Base-by-base conservation (phyloP, 768 basidiomycete species). In the Lactarius pseudohatsudake region DNA sequence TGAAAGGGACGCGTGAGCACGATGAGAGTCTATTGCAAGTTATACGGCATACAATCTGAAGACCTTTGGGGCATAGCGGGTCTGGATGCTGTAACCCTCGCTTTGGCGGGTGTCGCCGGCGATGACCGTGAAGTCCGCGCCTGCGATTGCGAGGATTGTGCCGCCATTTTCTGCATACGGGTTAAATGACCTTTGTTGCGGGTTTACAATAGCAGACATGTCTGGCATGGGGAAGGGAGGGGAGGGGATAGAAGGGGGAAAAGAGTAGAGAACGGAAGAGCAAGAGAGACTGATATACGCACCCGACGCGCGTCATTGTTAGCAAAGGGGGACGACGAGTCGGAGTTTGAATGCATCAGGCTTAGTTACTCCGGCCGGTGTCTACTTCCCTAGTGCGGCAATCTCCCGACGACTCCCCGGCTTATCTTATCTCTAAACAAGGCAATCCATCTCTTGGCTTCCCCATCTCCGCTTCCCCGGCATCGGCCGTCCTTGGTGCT, bases 61-160 rank as follows among this genome's bases (percentile, higher is more conserved):
- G 66, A 98, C 94, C 78, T 98, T 96, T 53, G 94, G 89, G 9
- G 94, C 94, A 77, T 97, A 98, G 76, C 96, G 85, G 66, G 96
- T 97, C 82, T 99, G 96, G 77, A 99, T 99, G 75, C 81, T 91
- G 79, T 92, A 98, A n/a, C 96, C 96, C 76, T 96, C 92, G 71
- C 89, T 94, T 80, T 98, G 97, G 64, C 96, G 82, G 54, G 96
- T 99, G 79, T 99, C 96, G 60, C 95, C 93, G 6, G 97, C 96
- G 73, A 98, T 91, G 75, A 98, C 94, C 67, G 85, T 85, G 77
- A 98, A 98, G 76, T 95, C 92, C 55, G 86, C 85, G 61, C 96
- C 97, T 5, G 96, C 94, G 75, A 98, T 92, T 74, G 92, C 92
- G 72, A 99, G 87, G 78, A 98, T 96, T 22, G 96, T 95, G 32